Evolutionary conservation across 2,329 filamentous ascomycete genomes (phyloP).

Genomic region (Aspergillus oerlinghausenensis): DNA sequence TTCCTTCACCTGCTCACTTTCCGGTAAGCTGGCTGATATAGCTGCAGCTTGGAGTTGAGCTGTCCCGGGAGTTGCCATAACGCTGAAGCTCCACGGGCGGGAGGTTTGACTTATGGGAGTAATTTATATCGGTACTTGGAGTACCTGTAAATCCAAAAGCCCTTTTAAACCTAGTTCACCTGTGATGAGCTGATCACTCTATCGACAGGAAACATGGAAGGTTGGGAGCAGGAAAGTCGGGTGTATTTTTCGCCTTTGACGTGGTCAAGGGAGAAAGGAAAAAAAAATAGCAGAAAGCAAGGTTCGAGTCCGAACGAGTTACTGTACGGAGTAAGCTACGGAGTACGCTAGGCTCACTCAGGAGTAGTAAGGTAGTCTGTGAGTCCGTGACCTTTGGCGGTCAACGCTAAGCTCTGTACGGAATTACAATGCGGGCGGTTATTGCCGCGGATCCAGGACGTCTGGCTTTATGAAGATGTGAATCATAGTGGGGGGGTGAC

Average conservation of each 20-base stretch:
- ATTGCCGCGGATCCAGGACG: neutral
- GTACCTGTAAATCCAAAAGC: neutral
- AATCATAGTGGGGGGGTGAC: neutral
- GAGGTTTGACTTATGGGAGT: neutral
- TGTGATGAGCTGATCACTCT: neutral
- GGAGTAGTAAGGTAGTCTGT: too few species aligned
- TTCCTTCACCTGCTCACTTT: constrained; percentile 58
- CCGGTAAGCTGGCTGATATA: constrained; percentile 23
- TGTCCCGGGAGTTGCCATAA: constrained; percentile 29
- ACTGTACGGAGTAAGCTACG: too few species aligned
- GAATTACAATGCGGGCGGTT: neutral
- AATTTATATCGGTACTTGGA: neutral
- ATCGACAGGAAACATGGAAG: neutral
- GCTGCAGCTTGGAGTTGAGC: constrained; percentile 30
- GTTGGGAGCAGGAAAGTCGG: neutral
- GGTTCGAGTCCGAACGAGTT: neutral
- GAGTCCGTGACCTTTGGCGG: too few species aligned
- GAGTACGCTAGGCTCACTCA: neutral
- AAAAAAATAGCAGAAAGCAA: constrained; percentile 8
- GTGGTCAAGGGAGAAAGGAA: constrained; percentile 1
- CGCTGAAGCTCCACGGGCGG: constrained; percentile 13
- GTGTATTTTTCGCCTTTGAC: neutral
- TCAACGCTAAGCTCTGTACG: constrained; percentile 7
- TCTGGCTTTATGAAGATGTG: neutral
- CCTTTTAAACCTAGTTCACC: neutral